Base-by-base conservation (phyloP, 805 yeast genomes). In the Starmerella lactis-condensi region DNA sequence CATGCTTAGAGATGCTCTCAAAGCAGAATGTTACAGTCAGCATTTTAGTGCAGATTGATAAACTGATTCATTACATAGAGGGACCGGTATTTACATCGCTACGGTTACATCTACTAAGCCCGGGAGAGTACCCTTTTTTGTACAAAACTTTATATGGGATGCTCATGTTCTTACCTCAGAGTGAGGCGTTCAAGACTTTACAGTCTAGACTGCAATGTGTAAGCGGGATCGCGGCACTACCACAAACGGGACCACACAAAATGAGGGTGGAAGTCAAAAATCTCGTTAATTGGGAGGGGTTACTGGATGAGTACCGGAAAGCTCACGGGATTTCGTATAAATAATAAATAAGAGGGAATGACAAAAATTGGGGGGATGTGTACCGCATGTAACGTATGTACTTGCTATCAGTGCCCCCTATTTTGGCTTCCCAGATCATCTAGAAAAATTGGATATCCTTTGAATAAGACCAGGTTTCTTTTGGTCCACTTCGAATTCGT, bases 141-240 rank as follows among this genome's bases (percentile, higher is more conserved):
- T 78, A 75, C 61, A 79, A 81, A 48, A 77, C 93, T 32, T 62
- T 89, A 19, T 89, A 81, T 50, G 98, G 96, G 2, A 65, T 89
- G 19, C 58, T 89, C 36, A 89, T 89, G 98, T 62, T 89, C 4
- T 54, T 89, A 30, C 98, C 98, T 0, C 98, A 89, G 50, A 79
- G 94, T 0, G 66, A 78, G 9, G 93, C 96, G 0, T 89, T 79
- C 50, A 70, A 66, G n/a, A 69, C 77, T 0, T 60, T 89, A 40
- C 75, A 75, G 41, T 77, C 74, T 45, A 62, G 98, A 37, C 60
- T 89, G 30, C 67, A 66, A 30, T 61, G 77, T 22, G 65, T 75
- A 14, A 46, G 57, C 5, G 48, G 53, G 3, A 48, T 57, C 26
- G 57, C 56, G 5, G 47, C 45, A 24, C 42, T 57, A 20, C 54